These are phyloP conservation scores for Malassezia dermatis DNA, from an alignment of 1,284 basidiomycete genomes.

Conservation along the genomic window DNA sequence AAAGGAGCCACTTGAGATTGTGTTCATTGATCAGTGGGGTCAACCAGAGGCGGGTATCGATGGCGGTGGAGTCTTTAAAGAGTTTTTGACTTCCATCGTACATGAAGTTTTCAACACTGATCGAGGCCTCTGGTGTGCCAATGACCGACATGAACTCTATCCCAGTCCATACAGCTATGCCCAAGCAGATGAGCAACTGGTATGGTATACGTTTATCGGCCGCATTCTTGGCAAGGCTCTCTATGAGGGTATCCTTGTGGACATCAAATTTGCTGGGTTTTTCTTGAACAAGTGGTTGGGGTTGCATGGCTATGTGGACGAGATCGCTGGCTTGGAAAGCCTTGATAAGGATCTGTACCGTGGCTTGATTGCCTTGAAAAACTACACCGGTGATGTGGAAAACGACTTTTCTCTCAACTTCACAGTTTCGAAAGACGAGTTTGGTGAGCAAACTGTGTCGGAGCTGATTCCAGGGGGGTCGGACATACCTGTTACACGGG, in stretches of 20 bases:
- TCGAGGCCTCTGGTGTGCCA: constrained; percentile 83
- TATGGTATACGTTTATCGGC: constrained; percentile 91
- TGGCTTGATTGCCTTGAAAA: constrained; percentile 82
- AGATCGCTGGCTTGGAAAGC: constrained; percentile 37
- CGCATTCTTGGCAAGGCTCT: constrained; percentile 87
- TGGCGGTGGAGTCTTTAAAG: constrained; percentile 94
- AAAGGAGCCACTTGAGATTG: constrained; percentile 71
- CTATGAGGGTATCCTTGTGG: constrained; percentile 92
- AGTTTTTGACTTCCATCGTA: constrained; percentile 68
- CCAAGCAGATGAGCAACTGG: constrained; percentile 30
- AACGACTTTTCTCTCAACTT: constrained; percentile 80
- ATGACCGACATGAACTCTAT: constrained; percentile 80
- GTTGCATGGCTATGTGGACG: constrained; percentile 40
- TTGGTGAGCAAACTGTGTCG: constrained; percentile 66
- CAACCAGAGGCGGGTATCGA: constrained; percentile 81
- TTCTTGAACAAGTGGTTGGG: constrained; percentile 65
- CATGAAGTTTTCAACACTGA: constrained; percentile 92
- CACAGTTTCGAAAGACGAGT: constrained; percentile 81
- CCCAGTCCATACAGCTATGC: constrained; percentile 64
- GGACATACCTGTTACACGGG: constrained; percentile 74
- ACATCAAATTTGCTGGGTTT: constrained; percentile 88
- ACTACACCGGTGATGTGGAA: constrained; percentile 76
- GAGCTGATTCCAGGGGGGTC: constrained; percentile 75
- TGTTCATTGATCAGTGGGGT: constrained; percentile 82
- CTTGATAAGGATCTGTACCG: constrained; percentile 68